These are phyloP conservation scores for Phytopythium ostracodes DNA, from an alignment of 352 stramenopile species.

Conservation along the genomic window DNA sequence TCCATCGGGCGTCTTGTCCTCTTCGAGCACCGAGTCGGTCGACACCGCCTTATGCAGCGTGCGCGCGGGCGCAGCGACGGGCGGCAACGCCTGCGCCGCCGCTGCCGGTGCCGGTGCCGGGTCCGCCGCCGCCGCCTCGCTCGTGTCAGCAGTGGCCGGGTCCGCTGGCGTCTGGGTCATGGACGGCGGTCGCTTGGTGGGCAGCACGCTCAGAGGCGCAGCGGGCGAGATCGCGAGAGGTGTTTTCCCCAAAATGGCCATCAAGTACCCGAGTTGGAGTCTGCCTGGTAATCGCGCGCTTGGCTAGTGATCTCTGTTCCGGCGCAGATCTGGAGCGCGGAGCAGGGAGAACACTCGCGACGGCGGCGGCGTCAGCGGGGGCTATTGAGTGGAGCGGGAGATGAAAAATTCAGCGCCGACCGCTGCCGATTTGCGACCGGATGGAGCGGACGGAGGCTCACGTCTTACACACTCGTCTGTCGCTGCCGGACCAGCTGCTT, in stretches of 20 bases:
- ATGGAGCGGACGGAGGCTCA: not conserved
- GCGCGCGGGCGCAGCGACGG: not conserved
- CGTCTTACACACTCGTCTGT: not conserved
- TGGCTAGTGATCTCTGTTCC: not conserved
- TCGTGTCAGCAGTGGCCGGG: not conserved
- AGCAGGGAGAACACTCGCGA: not conserved
- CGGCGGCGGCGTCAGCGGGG: not conserved
- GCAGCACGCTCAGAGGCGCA: constrained; percentile 1
- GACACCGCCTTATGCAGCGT: constrained; percentile 16
- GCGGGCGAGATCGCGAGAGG: constrained; percentile 6
- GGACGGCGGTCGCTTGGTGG: constrained; percentile 3
- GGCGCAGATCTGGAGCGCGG: not conserved
- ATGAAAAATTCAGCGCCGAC: not conserved
- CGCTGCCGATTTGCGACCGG: not conserved
- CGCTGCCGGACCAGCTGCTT: not conserved
- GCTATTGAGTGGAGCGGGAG: not conserved
- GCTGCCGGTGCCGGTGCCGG: no score
- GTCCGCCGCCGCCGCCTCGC: not conserved
- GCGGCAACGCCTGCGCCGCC: not conserved
- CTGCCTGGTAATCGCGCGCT: not conserved
- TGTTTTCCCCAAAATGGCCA: constrained; percentile 7
- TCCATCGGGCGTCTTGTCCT: constrained; percentile 4
- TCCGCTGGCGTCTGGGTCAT: constrained; percentile 9
- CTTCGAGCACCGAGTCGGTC: constrained; percentile 17
- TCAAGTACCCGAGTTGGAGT: not conserved